Evolutionary conservation across 1,139 yeast genomes (phyloP).

Genomic region (Pichia sp.): DNA sequence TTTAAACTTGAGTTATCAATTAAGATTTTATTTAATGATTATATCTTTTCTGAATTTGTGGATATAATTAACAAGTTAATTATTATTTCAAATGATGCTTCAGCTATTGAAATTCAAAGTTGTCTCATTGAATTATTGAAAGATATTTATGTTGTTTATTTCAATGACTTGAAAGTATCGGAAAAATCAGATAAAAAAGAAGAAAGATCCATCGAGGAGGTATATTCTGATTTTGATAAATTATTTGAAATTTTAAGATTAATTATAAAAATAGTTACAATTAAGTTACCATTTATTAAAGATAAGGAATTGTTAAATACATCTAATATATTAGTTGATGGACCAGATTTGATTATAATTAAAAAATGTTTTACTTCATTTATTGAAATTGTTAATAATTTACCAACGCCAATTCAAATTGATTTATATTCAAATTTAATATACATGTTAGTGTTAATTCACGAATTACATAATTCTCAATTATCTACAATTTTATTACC

Average conservation of each 20-base stretch:
- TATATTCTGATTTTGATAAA: constrained; percentile 63
- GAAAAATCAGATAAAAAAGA: constrained; percentile 18
- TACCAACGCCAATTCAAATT: constrained; percentile 60
- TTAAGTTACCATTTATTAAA: constrained; percentile 54
- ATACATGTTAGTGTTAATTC: constrained; percentile 55
- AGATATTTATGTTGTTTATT: constrained; percentile 48
- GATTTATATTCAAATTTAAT: constrained; percentile 70
- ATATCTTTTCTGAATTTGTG: constrained; percentile 66
- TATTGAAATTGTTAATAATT: constrained; percentile 52
- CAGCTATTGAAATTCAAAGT: constrained; percentile 38
- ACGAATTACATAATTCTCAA: constrained; percentile 37
- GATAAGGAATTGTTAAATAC: constrained; percentile 34
- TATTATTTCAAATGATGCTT: constrained; percentile 43
- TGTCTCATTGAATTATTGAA: constrained; percentile 40
- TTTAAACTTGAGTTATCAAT: constrained; percentile 55
- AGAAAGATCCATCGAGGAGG: constrained; percentile 24
- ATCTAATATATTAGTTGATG: constrained; percentile 20
- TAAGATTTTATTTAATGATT: constrained; percentile 56
- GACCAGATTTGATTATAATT: constrained; percentile 37
- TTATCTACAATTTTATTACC: constrained; percentile 52
- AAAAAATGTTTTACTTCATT: constrained; percentile 51
- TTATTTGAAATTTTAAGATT: constrained; percentile 74
- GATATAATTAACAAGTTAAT: constrained; percentile 73
- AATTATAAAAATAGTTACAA: constrained; percentile 59
- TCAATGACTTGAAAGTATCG: constrained; percentile 6